Conservation (phyloP, 805 yeast genomes). For the Kluyveromyces lactis region DNA sequence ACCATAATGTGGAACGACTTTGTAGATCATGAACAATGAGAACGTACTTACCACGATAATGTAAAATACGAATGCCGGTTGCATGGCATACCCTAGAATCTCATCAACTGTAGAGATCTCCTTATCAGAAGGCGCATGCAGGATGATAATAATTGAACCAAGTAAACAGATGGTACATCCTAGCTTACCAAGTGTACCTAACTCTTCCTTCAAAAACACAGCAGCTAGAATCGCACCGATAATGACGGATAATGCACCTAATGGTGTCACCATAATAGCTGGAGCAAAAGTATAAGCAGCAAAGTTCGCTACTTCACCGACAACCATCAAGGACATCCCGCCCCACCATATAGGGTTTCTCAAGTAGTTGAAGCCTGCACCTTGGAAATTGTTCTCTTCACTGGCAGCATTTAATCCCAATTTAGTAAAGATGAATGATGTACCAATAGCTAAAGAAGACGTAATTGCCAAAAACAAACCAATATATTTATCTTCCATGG, state of each 20-base stretch:
- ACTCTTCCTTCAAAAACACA: constrained; percentile 72
- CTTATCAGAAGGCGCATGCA: constrained; percentile 93
- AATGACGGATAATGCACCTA: constrained; percentile 84
- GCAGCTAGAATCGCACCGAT: constrained; percentile 91
- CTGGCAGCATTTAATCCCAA: constrained; percentile 73
- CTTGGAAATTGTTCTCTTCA: constrained; percentile 47
- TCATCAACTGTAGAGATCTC: constrained; percentile 85
- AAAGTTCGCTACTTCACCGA: constrained; percentile 86
- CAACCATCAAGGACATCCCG: constrained; percentile 82
- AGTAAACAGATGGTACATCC: constrained; percentile 87
- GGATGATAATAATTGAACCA: constrained; percentile 79
- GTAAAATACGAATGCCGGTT: constrained; percentile 69
- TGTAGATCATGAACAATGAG: constrained; percentile 71
- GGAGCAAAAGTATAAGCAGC: constrained; percentile 96
- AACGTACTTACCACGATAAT: constrained; percentile 54
- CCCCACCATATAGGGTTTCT: constrained; percentile 92
- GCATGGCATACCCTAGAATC: constrained; percentile 68
- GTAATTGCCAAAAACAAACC: constrained; percentile 84
- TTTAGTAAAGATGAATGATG: constrained; percentile 83
- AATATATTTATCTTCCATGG: constrained; percentile 73
- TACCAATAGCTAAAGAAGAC: constrained; percentile 83
- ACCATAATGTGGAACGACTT: constrained; percentile 75
- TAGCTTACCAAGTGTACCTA: constrained; percentile 81
- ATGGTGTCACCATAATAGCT: constrained; percentile 83
- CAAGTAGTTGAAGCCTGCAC: constrained; percentile 70